Evolutionary conservation across 306 rosid genomes (phyloP), one percentile per base, ranked within the genome.

Genomic region (Inga laurina): DNA sequence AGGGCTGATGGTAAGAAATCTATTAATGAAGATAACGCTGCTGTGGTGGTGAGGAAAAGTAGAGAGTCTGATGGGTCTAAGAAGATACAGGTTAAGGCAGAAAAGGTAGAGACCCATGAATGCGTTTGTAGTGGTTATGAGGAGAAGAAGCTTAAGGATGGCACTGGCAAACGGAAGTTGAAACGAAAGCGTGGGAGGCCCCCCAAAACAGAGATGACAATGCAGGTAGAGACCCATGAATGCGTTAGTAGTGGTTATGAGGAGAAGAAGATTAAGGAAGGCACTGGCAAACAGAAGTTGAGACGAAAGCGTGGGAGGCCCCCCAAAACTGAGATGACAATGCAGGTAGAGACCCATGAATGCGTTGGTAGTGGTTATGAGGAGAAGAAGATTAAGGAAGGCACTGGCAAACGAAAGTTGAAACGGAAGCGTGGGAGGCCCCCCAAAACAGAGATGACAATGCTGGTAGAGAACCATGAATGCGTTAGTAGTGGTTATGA

Each of bases 61-160:
- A 39, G 79, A 49, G 79, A 19, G 57, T 43, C 41, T 41, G 84
- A 72, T 74, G 87, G 45, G 77, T 18, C 44, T 77, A 87, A 75
- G 86, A 83, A 81, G 81, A 22, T 80, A 73, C 35, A 44, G 30
- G 84, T 64, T 49, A 69, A 79, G 88, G 83, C 44, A 72, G 89
- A 82, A 37, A 32, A 68, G 69, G 89, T 79, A 83, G 43, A 39
- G 43, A 6, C 43, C 43, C 43, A 39, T 39, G 43, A 6, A 39
- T 69, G 22, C 65, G 83, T 85, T 37, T 18, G 56, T 56, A 83
- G 74, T 13, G 68, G 77, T 22, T 56, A 12, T 19, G 72, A 74
- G 56, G 56, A 49, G 59, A 77, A 76, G 45, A 73, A 68, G 75
- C 39, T 76, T 32, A 76, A 32, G 84, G 85, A 44, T 79, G 84